phyloP scores from a whole-genome alignment of 2,329 filamentous ascomycete species.

The Clonostachys solani region DNA sequence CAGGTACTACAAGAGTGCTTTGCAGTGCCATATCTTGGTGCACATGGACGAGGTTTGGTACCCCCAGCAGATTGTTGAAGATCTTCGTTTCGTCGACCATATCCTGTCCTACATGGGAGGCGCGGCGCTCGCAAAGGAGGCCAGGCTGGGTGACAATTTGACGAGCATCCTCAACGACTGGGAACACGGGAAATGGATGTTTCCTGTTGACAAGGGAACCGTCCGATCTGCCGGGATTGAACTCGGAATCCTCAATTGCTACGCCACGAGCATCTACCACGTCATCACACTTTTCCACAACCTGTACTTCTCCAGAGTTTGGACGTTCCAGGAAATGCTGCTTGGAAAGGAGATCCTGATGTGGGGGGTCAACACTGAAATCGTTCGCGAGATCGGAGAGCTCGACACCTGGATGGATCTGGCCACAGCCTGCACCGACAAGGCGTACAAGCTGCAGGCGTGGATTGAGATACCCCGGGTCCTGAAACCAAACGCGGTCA shows the following conservation, averaged over 20 bases:
- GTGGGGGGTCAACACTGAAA: constrained; percentile 9
- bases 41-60: constrained; percentile 22
- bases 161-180: not conserved
- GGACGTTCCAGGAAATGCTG: constrained; percentile 22
- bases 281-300: constrained; percentile 12
- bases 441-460: not conserved
- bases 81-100: constrained; percentile 24
- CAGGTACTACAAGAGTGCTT: constrained; percentile 3
- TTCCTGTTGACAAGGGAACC: not conserved
- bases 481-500: not conserved
- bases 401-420: not conserved
- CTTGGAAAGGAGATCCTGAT: constrained; percentile 18
- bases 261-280: not conserved
- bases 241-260: not conserved
- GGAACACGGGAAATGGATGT: not conserved
- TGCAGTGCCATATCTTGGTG: constrained; percentile 11
- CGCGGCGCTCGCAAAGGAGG: not conserved
- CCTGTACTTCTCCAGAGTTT: constrained; percentile 17
- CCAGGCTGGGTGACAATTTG: not conserved
- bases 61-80: constrained; percentile 18
- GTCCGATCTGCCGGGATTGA: not conserved
- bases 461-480: not conserved
- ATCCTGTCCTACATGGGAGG: constrained; percentile 26
- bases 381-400: not conserved
- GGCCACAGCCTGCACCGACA: not conserved